Evolutionary conservation across 345 rosid species (phyloP).

Genomic region (Syzygium aqueum): DNA sequence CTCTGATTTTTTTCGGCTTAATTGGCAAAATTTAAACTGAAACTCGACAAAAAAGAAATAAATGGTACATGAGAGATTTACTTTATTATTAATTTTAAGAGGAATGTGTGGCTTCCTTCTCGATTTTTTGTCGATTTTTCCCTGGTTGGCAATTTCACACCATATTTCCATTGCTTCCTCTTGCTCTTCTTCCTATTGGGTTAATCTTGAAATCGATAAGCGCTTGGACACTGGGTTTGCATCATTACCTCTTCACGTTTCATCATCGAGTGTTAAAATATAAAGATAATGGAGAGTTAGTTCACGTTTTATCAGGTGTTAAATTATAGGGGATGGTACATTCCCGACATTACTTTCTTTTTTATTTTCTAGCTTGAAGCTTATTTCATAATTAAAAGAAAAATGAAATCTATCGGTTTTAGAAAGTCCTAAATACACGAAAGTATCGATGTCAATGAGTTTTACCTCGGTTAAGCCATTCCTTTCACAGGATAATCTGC

Average conservation of each 20-base stretch:
- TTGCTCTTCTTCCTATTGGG: background rate
- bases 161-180: background rate
- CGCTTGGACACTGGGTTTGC: background rate
- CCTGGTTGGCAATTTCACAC: background rate
- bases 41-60: background rate
- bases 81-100: too few relatives aligned
- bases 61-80: fast-evolving
- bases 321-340: background rate
- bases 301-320: too few relatives aligned
- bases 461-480: background rate
- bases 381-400: background rate
- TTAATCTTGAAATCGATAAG: background rate
- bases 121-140: background rate
- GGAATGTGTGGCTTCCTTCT: background rate
- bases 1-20: background rate
- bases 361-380: too few relatives aligned
- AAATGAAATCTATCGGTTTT: background rate
- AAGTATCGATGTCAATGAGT: background rate
- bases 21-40: background rate
- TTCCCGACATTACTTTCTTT: background rate
- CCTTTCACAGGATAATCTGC: background rate
- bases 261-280: too few relatives aligned
- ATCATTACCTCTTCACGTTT: background rate
- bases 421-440: background rate
- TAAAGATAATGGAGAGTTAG: too few relatives aligned